phyloP scores from a whole-genome alignment of 768 basidiomycete species.

The Serpula lacrymans region DNA sequence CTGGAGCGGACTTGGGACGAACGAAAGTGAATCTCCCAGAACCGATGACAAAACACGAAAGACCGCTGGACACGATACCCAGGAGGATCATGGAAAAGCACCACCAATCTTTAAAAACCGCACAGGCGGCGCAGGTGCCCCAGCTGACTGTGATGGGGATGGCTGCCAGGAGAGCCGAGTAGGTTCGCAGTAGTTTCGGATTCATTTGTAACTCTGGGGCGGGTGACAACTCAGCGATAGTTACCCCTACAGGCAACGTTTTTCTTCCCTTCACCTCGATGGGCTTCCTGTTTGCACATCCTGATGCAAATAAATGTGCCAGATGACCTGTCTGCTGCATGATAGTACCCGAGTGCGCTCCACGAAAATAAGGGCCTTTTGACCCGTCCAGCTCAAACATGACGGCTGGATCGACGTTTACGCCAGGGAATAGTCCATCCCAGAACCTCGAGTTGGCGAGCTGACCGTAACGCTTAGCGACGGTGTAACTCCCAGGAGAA shows the following conservation, averaged over 20 bases:
- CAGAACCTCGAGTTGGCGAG: conserved; percentile 32
- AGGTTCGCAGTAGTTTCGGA: conserved; percentile 16
- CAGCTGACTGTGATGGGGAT: conserved; percentile 28
- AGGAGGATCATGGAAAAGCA: conserved; percentile 32
- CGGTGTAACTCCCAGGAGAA: conserved; percentile 32
- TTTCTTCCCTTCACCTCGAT: conserved; percentile 19
- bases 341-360: conserved; percentile 28
- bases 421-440: conserved; percentile 31
- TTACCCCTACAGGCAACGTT: conserved; percentile 21
- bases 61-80: conserved; percentile 27
- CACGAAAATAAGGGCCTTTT: conserved; percentile 30
- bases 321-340: conserved; percentile 29
- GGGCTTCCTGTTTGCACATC: conserved; percentile 13
- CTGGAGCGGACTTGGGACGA: conserved; percentile 22
- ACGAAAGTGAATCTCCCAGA: conserved; percentile 25
- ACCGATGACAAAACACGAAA: conserved; percentile 31
- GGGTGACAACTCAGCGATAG: conserved; percentile 23
- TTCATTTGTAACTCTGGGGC: conserved; percentile 13
- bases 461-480: conserved; percentile 30
- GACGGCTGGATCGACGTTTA: conserved; percentile 27
- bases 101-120: conserved; percentile 29
- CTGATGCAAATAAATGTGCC: conserved; percentile 25
- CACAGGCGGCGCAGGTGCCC: conserved; percentile 25
- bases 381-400: conserved; percentile 28
- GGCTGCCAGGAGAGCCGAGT: conserved; percentile 22